These are phyloP conservation scores for Psophocarpus tetragonolobus DNA, from an alignment of 306 rosid genomes.

Conservation along the genomic window DNA sequence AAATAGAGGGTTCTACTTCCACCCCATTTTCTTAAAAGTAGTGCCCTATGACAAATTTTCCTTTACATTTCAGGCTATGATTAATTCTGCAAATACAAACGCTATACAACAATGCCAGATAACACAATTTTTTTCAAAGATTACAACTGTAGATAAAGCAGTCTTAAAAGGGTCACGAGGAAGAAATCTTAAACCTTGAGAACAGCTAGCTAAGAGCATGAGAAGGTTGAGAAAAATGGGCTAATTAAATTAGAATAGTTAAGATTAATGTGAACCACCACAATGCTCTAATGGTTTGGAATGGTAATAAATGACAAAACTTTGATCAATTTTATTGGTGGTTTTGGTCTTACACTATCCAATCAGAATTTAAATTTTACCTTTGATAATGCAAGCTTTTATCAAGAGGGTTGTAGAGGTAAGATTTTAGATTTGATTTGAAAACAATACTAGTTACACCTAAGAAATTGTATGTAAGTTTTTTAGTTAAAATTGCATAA, in stretches of 20 bases:
- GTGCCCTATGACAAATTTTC: constrained; percentile 38
- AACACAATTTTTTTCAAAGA: constrained; percentile 31
- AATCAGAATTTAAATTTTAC: not conserved
- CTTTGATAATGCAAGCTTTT: not conserved
- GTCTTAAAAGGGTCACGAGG: not conserved
- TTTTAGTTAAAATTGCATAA: not conserved
- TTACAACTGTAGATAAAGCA: constrained; percentile 40
- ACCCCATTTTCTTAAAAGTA: constrained; percentile 30
- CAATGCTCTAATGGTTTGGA: not conserved
- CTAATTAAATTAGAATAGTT: constrained; percentile 50
- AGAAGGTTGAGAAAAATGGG: constrained; percentile 40
- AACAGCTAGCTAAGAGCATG: not conserved
- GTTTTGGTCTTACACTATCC: not conserved
- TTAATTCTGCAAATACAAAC: not conserved
- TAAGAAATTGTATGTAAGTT: not conserved
- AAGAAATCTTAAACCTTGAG: not conserved
- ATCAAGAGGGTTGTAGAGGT: not conserved
- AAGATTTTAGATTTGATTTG: not conserved
- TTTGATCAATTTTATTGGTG: not conserved
- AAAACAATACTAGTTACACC: not conserved
- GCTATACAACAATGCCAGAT: constrained; percentile 25
- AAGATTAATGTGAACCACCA: constrained; percentile 27
- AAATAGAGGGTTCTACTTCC: constrained; percentile 32
- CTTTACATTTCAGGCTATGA: constrained; percentile 13
- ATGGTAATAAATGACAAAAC: not conserved